Conservation (phyloP, 202 grass and related monocot genomes). For the Zoysia matrella region DNA sequence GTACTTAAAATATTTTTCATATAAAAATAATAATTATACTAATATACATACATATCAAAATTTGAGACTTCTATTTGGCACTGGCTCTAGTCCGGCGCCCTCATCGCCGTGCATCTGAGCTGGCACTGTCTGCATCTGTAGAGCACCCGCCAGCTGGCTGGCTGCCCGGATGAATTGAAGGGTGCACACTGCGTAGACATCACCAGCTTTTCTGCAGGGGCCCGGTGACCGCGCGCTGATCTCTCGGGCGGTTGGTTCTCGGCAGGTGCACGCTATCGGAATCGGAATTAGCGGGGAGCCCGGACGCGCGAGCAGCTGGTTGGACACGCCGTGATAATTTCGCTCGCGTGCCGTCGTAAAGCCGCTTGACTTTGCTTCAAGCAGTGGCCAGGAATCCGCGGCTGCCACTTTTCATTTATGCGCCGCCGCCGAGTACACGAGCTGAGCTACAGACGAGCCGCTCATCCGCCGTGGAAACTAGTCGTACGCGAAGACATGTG, state of each 20-base stretch:
- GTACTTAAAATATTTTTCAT: too few species aligned
- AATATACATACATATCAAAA: too few species aligned
- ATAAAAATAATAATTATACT: too few species aligned
- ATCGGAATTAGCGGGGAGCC: too few species aligned
- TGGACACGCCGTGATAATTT: neutral
- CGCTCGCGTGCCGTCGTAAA: slow-evolving; percentile 35
- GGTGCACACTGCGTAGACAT: neutral
- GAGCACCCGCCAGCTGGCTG: neutral
- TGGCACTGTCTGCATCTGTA: neutral
- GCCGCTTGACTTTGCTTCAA: slow-evolving; percentile 59
- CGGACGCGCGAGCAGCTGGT: neutral
- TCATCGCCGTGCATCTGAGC: too few species aligned
- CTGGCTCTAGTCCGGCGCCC: too few species aligned
- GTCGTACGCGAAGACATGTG: neutral
- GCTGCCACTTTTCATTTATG: neutral
- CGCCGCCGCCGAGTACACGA: neutral
- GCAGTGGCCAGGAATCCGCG: slow-evolving; percentile 37
- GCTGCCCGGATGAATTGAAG: neutral
- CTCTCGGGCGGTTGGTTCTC: neutral
- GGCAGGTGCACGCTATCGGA: neutral
- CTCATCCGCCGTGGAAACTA: neutral
- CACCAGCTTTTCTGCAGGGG: neutral
- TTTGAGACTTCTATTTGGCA: too few species aligned
- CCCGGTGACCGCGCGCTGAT: neutral
- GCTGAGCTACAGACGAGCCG: neutral